These are phyloP conservation scores for Verticillium albo-atrum DNA, from an alignment of 2,329 filamentous ascomycete genomes.

Conservation along the genomic window DNA sequence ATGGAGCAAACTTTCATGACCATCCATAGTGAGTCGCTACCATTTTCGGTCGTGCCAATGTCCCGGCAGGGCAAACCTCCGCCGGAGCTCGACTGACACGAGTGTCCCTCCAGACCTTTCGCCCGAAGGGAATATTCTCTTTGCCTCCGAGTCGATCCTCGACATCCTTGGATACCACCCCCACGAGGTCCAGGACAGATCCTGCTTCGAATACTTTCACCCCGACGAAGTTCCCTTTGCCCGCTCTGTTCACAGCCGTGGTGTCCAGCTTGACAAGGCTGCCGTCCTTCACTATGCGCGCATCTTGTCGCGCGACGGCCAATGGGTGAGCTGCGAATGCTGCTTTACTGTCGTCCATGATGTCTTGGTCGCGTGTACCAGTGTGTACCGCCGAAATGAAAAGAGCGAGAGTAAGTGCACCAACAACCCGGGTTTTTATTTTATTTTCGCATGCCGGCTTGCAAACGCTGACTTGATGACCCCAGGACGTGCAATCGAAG, in stretches of 20 bases:
- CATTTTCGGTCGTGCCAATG: conserved; percentile 6
- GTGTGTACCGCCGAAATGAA: conserved; percentile 64
- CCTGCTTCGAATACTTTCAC: conserved; percentile 84
- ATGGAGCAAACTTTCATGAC: conserved; percentile 91
- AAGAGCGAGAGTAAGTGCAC: conserved; percentile 67
- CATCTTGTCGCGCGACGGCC: conserved; percentile 62
- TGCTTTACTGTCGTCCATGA: conserved; percentile 88
- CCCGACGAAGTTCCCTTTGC: conserved; percentile 75
- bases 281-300: conserved; percentile 78
- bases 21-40: conserved; percentile 66
- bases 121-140: conserved; percentile 72
- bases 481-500: conserved; percentile 71
- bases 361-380: conserved; percentile 80
- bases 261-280: conserved; percentile 75
- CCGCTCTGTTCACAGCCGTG: conserved; percentile 65
- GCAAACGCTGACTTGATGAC: too few relatives aligned
- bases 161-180: conserved; percentile 80
- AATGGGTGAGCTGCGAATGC: conserved; percentile 79
- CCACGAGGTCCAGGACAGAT: conserved; percentile 68
- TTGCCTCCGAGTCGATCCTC: conserved; percentile 76
- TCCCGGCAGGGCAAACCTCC: conserved; percentile 5
- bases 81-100: not conserved
- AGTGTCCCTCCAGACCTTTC: conserved; percentile 52
- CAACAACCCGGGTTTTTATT: too few relatives aligned
- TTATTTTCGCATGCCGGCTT: not conserved